These are phyloP conservation scores for Ettlia oleoabundans DNA, from an alignment of 139 green algal species.

Conservation along the genomic window DNA sequence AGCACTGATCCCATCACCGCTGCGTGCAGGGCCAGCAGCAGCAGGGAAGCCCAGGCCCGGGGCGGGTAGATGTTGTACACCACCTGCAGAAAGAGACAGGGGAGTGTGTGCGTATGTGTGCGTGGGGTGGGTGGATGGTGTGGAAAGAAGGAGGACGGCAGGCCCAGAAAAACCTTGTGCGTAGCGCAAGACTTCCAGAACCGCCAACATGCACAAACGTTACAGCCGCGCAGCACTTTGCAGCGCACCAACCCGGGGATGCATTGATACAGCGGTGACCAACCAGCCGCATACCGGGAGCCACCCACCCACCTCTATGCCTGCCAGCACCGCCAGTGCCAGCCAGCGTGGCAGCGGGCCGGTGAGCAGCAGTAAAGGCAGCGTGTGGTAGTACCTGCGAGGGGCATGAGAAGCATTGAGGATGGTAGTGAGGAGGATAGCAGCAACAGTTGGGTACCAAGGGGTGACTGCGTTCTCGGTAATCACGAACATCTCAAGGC, in stretches of 20 bases:
- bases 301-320: slow-evolving; percentile 60
- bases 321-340: slow-evolving; percentile 45
- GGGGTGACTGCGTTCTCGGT: too few species aligned
- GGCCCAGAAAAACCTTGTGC: not conserved
- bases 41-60: slow-evolving; percentile 10
- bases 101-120: too few species aligned
- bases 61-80: slow-evolving; percentile 63
- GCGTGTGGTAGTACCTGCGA: slow-evolving; percentile 72
- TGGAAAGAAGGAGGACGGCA: not conserved
- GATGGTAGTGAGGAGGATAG: not conserved
- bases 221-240: too few species aligned
- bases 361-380: slow-evolving; percentile 77
- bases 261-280: not conserved
- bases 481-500: too few species aligned
- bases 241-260: too few species aligned
- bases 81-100: slow-evolving; percentile 2
- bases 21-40: slow-evolving; percentile 34
- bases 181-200: not conserved
- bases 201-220: not conserved
- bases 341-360: not conserved
- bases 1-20: not conserved
- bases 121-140: not conserved
- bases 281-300: not conserved
- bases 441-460: not conserved
- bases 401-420: not conserved